Evolutionary conservation across 139 green algal species (phyloP).

Genomic region (Nannochloris sp.): DNA sequence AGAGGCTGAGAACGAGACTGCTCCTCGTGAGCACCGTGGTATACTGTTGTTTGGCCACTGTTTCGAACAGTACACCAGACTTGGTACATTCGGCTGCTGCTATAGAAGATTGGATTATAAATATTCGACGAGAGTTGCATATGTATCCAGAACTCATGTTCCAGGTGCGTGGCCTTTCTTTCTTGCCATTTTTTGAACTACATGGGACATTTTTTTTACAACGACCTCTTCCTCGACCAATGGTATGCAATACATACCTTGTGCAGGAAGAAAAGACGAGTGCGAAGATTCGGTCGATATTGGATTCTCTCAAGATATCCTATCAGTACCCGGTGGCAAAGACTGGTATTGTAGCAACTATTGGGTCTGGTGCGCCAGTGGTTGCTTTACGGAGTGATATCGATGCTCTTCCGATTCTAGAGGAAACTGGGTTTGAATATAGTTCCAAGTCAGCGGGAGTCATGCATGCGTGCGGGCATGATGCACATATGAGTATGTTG

Average conservation of each 20-base stretch:
- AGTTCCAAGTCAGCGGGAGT: slow-evolving; percentile 16
- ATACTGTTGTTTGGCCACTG: not conserved
- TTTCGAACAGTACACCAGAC: not conserved
- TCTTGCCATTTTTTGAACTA: not conserved
- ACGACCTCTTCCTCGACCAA: not conserved
- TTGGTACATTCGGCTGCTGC: not conserved
- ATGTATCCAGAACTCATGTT: slow-evolving; percentile 37
- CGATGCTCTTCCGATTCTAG: slow-evolving; percentile 73
- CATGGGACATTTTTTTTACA: too few species aligned
- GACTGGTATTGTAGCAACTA: slow-evolving; percentile 66
- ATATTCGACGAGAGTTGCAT: slow-evolving; percentile 30
- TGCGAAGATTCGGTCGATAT: slow-evolving; percentile 34
- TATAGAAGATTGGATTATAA: slow-evolving; percentile 22
- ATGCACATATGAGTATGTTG: slow-evolving; percentile 79
- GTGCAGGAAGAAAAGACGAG: slow-evolving; percentile 62
- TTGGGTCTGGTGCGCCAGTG: slow-evolving; percentile 47
- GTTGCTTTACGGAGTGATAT: slow-evolving; percentile 82
- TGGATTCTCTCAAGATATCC: slow-evolving; percentile 54
- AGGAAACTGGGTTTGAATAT: slow-evolving; percentile 23
- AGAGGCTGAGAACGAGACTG: too few species aligned
- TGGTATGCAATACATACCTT: not conserved
- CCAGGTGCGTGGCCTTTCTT: not conserved
- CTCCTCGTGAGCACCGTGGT: too few species aligned
- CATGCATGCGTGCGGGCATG: slow-evolving; percentile 90
- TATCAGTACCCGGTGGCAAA: slow-evolving; percentile 49